phyloP scores from a whole-genome alignment of 306 rosid genomes.

The Alnus glutinosa region DNA sequence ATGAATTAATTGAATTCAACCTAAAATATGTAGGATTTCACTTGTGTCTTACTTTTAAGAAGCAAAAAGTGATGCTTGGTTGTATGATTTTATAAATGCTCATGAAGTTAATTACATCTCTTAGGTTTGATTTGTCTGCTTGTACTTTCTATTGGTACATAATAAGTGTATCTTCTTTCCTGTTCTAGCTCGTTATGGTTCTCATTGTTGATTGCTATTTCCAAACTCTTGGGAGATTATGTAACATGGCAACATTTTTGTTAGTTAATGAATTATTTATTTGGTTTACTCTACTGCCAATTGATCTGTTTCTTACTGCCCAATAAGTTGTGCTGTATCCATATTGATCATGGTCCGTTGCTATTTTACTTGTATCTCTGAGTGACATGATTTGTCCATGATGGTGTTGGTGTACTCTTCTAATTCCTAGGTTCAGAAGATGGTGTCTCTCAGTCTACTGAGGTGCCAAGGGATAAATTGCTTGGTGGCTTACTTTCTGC shows the following conservation, averaged over 20 bases:
- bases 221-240: not conserved
- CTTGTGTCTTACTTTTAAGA: not conserved
- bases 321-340: not conserved
- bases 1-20: not conserved
- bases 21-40: not conserved
- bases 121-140: not conserved
- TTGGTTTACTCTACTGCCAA: not conserved
- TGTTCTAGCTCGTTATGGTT: not conserved
- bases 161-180: not conserved
- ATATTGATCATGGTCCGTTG: not conserved
- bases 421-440: conserved; percentile 36
- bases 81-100: not conserved
- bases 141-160: not conserved
- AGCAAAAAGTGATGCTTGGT: not conserved
- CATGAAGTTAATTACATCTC: not conserved
- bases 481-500: conserved; percentile 54
- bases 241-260: not conserved
- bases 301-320: not conserved
- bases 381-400: conserved; percentile 1
- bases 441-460: conserved; percentile 22
- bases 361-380: conserved; percentile 8
- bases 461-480: conserved; percentile 44
- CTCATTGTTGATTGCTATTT: not conserved
- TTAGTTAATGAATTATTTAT: not conserved
- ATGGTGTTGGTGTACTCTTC: conserved; percentile 10